Evolutionary conservation across 768 basidiomycete genomes (phyloP), one percentile per base, ranked within the genome.

Genomic region (Pleurotus giganteus): DNA sequence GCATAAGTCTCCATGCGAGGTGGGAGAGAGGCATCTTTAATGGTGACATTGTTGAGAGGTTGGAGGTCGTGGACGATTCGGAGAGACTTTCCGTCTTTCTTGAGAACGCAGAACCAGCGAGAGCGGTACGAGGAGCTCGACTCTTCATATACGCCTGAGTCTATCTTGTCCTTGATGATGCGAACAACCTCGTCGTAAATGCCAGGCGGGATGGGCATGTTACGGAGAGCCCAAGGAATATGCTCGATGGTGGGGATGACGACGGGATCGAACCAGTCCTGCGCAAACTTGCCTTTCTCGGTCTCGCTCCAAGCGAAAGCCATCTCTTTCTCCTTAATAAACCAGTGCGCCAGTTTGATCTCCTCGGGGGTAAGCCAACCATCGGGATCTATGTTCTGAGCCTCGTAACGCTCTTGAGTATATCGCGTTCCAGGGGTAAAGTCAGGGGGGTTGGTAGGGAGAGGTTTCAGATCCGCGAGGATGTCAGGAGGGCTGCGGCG

Each of bases 91-190:
- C 72, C 64, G 51, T 75, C 69, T 53, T 74, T 73, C 62, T 75
- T 75, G 6, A 63, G 23, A 0, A 77, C 70, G 21, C 67, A 70
- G 47, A 77, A 80, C 74, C 72, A 77, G 6, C 66, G 51, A 0
- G 71, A 72, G 0, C 70, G 60, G 26, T 80, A 80, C 0, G 73
- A 74, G 0, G 67, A 67, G 27, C 74, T 66, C 0, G 69, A 73
- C 0, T 65, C 69, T 58, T 80, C 70, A 47, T 76, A 78, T 0
- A 76, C 68, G 0, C 78, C 73, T 0, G 72, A 61, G 0, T 56
- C 64, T 7, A 77, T 66, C 55, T 78, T 78, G 1, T 58, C 53
- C n/a, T 66, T 62, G 8, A 77, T 63, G 0, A 75, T 47, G 4
- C 60, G 29, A n/a, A 58, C 59, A 12, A 78, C 66, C 45, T 72